A percentile compares a stretch with the other conserved stretches of the same genome.
phyloP scores from a whole-genome alignment of 2,329 filamentous ascomycete genomes.

The Decorospora gaudefroyi region DNA sequence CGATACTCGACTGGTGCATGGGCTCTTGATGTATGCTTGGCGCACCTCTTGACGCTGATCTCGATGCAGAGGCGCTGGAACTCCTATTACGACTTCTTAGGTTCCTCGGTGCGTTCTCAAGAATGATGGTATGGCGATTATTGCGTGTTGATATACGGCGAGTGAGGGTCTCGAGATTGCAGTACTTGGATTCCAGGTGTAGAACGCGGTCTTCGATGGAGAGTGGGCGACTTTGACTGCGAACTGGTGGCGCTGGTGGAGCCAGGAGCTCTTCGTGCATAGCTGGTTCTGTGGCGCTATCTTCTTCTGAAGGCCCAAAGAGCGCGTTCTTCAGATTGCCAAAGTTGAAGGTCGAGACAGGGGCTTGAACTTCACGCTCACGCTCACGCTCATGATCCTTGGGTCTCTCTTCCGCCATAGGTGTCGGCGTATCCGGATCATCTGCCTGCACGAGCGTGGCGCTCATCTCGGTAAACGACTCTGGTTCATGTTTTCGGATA shows the following conservation, averaged over 20 bases:
- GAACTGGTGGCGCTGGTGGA: conserved; percentile 12
- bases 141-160: conserved; percentile 41
- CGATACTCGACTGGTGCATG: conserved; percentile 23
- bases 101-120: conserved; percentile 45
- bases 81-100: conserved; percentile 40
- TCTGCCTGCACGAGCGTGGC: conserved; percentile 30
- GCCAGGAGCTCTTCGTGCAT: conserved; percentile 18
- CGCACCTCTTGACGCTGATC: conserved; percentile 17
- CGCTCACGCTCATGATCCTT: conserved; percentile 4
- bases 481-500: conserved; percentile 22
- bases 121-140: conserved; percentile 47
- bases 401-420: conserved; percentile 5
- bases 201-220: conserved; percentile 45
- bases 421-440: conserved; percentile 21
- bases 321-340: conserved; percentile 38
- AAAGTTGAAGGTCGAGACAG: conserved; percentile 46
- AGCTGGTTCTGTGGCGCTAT: conserved; percentile 11
- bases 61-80: conserved; percentile 24
- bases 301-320: conserved; percentile 23
- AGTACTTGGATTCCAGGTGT: conserved; percentile 39
- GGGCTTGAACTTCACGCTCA: conserved; percentile 15
- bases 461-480: conserved; percentile 30
- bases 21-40: conserved; percentile 24
- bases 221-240: conserved; percentile 25
- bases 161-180: conserved; percentile 38